Evolutionary conservation across 306 rosid species (phyloP).

Genomic region (Abrus pulchellus): DNA sequence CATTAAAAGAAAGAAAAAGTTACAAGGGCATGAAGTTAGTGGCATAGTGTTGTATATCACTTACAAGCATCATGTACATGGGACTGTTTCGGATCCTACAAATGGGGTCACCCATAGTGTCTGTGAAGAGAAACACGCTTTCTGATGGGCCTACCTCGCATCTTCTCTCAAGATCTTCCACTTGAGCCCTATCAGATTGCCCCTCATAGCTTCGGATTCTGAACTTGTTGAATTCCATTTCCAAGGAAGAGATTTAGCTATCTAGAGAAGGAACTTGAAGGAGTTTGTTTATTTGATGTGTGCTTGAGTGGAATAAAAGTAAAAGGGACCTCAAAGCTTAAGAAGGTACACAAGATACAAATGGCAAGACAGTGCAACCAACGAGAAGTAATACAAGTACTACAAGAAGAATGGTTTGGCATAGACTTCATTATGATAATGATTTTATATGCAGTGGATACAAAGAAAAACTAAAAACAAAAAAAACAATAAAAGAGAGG

Average conservation of each 20-base stretch:
- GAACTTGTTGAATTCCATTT: constrained; percentile 60
- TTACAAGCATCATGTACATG: constrained; percentile 90
- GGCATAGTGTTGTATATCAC: constrained; percentile 15
- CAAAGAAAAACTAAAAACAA: neutral
- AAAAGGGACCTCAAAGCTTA: constrained; percentile 36
- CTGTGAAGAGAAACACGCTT: constrained; percentile 85
- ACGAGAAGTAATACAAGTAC: constrained; percentile 39
- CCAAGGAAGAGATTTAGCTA: neutral
- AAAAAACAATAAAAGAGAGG: neutral
- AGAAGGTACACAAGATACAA: constrained; percentile 41
- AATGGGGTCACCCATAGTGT: constrained; percentile 96
- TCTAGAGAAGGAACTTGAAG: constrained; percentile 5
- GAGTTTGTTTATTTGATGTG: constrained; percentile 23
- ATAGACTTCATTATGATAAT: constrained; percentile 49
- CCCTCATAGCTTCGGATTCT: constrained; percentile 74
- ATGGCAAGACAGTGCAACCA: constrained; percentile 44
- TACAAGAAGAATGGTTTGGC: constrained; percentile 50
- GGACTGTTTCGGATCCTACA: constrained; percentile 95
- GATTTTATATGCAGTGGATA: constrained; percentile 58
- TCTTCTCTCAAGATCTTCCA: constrained; percentile 83
- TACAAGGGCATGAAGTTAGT: neutral
- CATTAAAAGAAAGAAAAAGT: neutral
- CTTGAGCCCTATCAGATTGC: constrained; percentile 69
- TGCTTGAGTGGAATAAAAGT: constrained; percentile 33
- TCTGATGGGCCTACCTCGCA: constrained; percentile 84